Evolutionary conservation across 2,329 filamentous ascomycete genomes (phyloP), one percentile per base, ranked within the genome.

Genomic region (Venturia pyrina): DNA sequence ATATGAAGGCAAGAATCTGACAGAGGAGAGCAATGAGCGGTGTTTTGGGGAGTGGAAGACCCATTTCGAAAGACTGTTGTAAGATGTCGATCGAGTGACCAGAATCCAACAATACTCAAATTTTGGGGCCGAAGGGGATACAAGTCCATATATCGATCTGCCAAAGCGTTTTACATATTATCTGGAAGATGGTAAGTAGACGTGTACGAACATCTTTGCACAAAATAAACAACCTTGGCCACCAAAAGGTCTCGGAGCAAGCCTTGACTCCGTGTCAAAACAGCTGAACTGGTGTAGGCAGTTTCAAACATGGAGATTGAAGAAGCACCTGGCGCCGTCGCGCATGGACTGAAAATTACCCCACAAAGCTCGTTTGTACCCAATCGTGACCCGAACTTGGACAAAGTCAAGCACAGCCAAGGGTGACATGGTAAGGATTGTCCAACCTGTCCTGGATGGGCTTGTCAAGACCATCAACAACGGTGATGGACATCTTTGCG

Each of bases 31-130:
- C 60, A 28, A 62, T 46, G 40, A 62, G 37, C 15, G 60, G 60
- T 62, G 60, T 62, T 46, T 62, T 62, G 6, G 60, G 60, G 21
- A 62, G 40, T 46, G 60, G 40, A 37, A 59, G 53, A 34, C 53
- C 53, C 60, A 62, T 62, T 62, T 24, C 28, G n/a, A 24, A 21
- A 62, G 3, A 11, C 4, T 37, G 15, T 37, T 5, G 17, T 37
- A 4, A 17, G 32, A 6, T 7, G 3, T 19, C 11, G 28, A 37
- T 7, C 15, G 53, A 37, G 11, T 37, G 19, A 21, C 50, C 28
- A n/a, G 6, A 19, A 2, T 19, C 6, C 53, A 11, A 37, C 8
- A n/a, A 10, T 2, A 19, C 15, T 59, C 32, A 59, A 37, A 59
- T 59, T 15, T 10, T 10, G 53, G 34, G 8, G 0, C 13, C 32